Evolutionary conservation across 2,329 filamentous ascomycete genomes (phyloP).

Genomic region (Elsinoe australis): DNA sequence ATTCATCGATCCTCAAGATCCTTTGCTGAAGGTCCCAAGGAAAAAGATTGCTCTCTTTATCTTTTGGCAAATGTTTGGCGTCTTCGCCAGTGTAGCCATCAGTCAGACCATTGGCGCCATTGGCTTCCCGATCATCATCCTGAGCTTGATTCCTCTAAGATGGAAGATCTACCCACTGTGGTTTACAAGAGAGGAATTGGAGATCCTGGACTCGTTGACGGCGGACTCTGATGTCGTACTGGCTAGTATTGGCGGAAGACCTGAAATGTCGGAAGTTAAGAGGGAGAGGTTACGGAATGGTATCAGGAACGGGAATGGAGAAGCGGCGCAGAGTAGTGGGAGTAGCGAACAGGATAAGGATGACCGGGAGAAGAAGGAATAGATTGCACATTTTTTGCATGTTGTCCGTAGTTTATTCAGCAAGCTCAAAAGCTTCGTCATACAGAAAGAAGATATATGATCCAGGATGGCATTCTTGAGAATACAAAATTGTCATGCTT

Average conservation of each 20-base stretch:
- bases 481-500: no score
- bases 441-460: not conserved
- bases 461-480: no score
- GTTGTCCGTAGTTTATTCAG: no score
- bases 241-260: constrained; percentile 45
- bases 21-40: constrained; percentile 38
- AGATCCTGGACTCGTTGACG: constrained; percentile 47
- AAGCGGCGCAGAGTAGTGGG: constrained; percentile 10
- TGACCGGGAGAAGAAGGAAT: constrained; percentile 12
- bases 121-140: constrained; percentile 52
- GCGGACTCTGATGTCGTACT: constrained; percentile 48
- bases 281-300: constrained; percentile 24
- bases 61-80: constrained; percentile 44
- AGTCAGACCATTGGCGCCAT: constrained; percentile 55
- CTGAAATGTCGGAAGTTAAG: constrained; percentile 33
- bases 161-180: constrained; percentile 44
- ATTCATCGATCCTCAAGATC: constrained; percentile 44
- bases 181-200: constrained; percentile 44
- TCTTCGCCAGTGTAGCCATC: constrained; percentile 49
- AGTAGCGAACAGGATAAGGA: constrained; percentile 6
- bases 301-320: constrained; percentile 21
- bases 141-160: constrained; percentile 48
- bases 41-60: constrained; percentile 46
- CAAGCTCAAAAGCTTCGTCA: no score
- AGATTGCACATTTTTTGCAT: constrained; percentile 1